Base-by-base conservation (phyloP, 2,329 filamentous ascomycete genomes). In the Microascus cirrosus region DNA sequence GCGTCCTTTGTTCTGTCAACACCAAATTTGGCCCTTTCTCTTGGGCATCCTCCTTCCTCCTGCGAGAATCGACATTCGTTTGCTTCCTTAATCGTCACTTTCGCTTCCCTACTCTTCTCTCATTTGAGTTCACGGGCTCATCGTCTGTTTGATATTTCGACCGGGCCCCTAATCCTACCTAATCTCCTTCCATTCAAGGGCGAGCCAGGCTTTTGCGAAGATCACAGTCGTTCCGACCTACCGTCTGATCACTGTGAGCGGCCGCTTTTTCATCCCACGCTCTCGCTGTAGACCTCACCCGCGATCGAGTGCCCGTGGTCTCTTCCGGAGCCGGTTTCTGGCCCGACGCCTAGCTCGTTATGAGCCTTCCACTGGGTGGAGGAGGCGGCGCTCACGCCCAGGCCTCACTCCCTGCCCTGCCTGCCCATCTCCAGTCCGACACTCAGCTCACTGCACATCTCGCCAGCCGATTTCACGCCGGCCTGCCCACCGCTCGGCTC, bases 381-480 rank as follows among this genome's bases (percentile, higher is more conserved):
- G 70, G 74, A 67, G 70, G 69, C 68, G 81, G 79, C 60, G 80
- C 83, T 74, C 90, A 86, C 76, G 90, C 80, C 62, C 90, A 96
- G 74, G 83, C 90, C 59, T 96, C 93, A 60, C 78, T 99, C 66
- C 91, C 93, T 24, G 86, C 90, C 61, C 78, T 99, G 63, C 93
- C 94, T 54, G 84, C 89, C 61, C 94, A 91, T 76, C 80, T 86
- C 56, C 86, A 91, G 73, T 85, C 84, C 64, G 87, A 90, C 66
- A 88, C 86, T 53, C 86, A 90, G 67, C 77, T 93, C 63, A 94
- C 89, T 3, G 87, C 87, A 56, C 89, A 93, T 71, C 81, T 94
- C 61, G 90, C 89, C 65, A 90, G 83, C 70, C 90, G 93, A 57
- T 99, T 96, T 72, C 94, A 99, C 74, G 88, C 95, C 57, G 88